Conservation (phyloP, 2,329 filamentous ascomycete species). For the Eutypella sp. region DNA sequence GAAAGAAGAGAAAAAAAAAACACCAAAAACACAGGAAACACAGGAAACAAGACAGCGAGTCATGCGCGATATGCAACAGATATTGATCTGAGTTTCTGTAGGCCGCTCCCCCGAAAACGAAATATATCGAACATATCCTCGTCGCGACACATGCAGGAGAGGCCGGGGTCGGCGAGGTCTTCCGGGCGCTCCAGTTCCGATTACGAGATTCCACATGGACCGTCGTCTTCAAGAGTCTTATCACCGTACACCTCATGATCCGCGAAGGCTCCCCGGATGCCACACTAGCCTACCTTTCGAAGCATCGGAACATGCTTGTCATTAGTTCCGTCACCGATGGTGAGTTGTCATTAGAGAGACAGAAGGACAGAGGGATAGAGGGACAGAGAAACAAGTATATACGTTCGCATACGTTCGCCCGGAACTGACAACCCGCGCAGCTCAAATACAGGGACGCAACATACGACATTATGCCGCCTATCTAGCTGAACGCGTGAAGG, state of each 20-base stretch:
- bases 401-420: too few species aligned
- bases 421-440: conserved; percentile 41
- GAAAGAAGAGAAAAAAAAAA: too few species aligned
- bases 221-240: conserved; percentile 96
- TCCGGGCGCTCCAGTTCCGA: conserved; percentile 82
- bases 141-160: conserved; percentile 93
- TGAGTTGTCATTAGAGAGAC: conserved; percentile 38
- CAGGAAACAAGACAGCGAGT: neutral
- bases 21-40: too few species aligned
- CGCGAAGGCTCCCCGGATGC: conserved; percentile 87
- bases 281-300: conserved; percentile 77
- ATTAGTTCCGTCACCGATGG: conserved; percentile 91
- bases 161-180: conserved; percentile 91
- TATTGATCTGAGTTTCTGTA: conserved; percentile 32
- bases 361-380: neutral
- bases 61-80: neutral
- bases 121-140: conserved; percentile 98
- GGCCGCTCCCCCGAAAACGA: conserved; percentile 95
- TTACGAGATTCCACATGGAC: conserved; percentile 97
- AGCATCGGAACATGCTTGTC: conserved; percentile 76
- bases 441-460: conserved; percentile 90
- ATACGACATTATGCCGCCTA: conserved; percentile 91
- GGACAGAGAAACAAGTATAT: too few species aligned
- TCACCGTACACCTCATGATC: conserved; percentile 96
- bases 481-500: conserved; percentile 73